A percentile compares a stretch with the other conserved stretches of the same genome.
Conservation (phyloP, 2,329 filamentous ascomycete species). For the Epichloe gansuensis region DNA sequence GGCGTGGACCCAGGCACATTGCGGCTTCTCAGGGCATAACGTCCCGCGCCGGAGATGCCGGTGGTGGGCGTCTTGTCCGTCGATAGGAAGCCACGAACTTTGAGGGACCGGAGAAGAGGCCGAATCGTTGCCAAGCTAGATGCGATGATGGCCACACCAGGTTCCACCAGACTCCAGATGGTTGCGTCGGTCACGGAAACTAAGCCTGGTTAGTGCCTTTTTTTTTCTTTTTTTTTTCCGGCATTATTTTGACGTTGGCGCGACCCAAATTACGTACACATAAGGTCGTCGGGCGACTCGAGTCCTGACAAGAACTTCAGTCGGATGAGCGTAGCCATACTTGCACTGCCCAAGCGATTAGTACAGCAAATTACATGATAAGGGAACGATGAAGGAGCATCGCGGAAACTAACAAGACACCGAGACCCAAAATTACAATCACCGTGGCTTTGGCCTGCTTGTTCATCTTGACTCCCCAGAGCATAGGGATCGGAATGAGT, state of each 20-base stretch:
- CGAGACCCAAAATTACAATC: conserved; percentile 34
- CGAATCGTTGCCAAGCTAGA: conserved; percentile 42
- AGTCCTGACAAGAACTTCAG: conserved; percentile 35
- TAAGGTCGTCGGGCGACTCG: conserved; percentile 30
- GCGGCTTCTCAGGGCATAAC: conserved; percentile 17
- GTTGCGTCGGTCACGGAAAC: conserved; percentile 37
- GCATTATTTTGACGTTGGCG: background rate
- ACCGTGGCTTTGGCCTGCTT: conserved; percentile 38
- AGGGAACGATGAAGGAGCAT: conserved; percentile 8
- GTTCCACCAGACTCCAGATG: conserved; percentile 45
- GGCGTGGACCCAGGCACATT: conserved; percentile 15
- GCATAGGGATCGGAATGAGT: conserved; percentile 39
- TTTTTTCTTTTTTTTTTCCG: background rate
- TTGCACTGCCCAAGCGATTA: conserved; percentile 26
- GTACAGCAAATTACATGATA: conserved; percentile 7
- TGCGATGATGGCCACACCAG: conserved; percentile 41
- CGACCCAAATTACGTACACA: conserved; percentile 26
- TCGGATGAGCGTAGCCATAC: conserved; percentile 39
- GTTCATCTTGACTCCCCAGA: conserved; percentile 42
- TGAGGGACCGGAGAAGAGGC: conserved; percentile 36
- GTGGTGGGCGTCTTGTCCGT: conserved; percentile 23
- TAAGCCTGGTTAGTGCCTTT: conserved; percentile 14
- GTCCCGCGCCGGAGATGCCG: conserved; percentile 14
- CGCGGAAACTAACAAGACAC: conserved; percentile 25
- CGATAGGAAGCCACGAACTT: conserved; percentile 33